Evolutionary conservation across 805 yeast species (phyloP).

Genomic region (Saccharomycopsis synnaedendra): DNA sequence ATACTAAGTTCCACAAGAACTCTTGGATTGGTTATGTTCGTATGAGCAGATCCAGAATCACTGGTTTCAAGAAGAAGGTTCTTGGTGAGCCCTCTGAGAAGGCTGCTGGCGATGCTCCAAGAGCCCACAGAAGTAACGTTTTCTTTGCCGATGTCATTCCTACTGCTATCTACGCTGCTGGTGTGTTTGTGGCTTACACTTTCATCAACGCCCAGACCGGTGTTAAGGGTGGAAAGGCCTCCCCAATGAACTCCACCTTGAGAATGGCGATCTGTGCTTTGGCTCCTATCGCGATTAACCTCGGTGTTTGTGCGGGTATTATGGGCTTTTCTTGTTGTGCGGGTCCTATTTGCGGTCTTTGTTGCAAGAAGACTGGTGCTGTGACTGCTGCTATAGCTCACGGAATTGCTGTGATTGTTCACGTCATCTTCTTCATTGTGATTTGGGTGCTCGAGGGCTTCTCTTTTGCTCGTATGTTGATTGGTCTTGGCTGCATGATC

Average conservation of each 20-base stretch:
- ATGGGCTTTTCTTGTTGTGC: constrained; percentile 89
- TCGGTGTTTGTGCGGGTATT: constrained; percentile 73
- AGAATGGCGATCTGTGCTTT: constrained; percentile 72
- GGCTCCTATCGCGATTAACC: constrained; percentile 84
- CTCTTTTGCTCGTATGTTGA: constrained; percentile 45
- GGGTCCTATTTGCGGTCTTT: constrained; percentile 84
- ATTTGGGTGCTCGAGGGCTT: constrained; percentile 62
- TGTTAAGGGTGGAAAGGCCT: constrained; percentile 21
- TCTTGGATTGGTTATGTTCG: constrained; percentile 79
- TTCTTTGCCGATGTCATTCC: constrained; percentile 71
- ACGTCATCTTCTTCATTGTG: constrained; percentile 46
- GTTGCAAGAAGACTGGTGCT: constrained; percentile 36
- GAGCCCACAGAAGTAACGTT: constrained; percentile 69
- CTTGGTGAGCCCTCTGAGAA: constrained; percentile 59
- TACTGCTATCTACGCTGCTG: constrained; percentile 59
- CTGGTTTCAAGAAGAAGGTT: constrained; percentile 77
- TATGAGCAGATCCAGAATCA: constrained; percentile 72
- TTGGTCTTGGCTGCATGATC: constrained; percentile 49
- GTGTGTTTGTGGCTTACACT: constrained; percentile 59
- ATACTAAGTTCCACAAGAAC: constrained; percentile 47
- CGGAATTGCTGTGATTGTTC: constrained; percentile 36
- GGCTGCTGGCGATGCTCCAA: constrained; percentile 52
- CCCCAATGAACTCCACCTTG: constrained; percentile 50
- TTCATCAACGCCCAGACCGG: constrained; percentile 87
- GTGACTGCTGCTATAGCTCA: constrained; percentile 48